Percentiles rank a stretch among this genome's conserved stretches.
Evolutionary conservation across 768 basidiomycete species (phyloP).

Genomic region (Krasilnikovozyma curviuscula): DNA sequence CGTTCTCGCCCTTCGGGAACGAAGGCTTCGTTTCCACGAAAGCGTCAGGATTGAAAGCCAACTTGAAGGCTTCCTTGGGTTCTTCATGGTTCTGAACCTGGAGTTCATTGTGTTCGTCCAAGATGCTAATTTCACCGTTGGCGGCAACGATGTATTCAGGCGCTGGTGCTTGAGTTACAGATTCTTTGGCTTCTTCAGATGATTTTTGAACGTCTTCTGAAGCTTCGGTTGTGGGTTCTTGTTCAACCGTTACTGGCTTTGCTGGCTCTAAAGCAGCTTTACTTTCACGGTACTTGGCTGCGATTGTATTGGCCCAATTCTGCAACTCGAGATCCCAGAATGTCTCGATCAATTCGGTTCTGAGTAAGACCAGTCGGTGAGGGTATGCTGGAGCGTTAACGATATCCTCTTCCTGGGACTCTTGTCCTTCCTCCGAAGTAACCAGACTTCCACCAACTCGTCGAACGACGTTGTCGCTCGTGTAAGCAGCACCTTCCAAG

Average conservation of each 20-base stretch:
- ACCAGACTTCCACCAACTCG: conserved; percentile 5
- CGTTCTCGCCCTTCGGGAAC: conserved; percentile 13
- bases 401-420: conserved; percentile 13
- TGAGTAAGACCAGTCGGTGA: conserved; percentile 29
- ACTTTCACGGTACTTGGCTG: conserved; percentile 11
- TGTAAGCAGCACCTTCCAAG: conserved; percentile 15
- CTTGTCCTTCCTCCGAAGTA: no score
- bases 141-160: conserved; percentile 15
- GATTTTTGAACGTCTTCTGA: no score
- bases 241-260: no score
- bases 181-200: conserved; percentile 12
- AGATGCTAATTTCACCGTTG: conserved; percentile 25
- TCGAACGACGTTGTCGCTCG: conserved; percentile 1
- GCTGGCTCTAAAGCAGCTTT: no score
- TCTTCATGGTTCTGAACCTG: conserved; percentile 15
- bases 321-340: conserved; percentile 30
- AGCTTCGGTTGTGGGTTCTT: conserved; percentile 5
- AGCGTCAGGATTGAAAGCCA: conserved; percentile 31
- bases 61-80: conserved; percentile 18
- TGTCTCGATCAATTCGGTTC: conserved; percentile 29
- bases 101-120: conserved; percentile 14
- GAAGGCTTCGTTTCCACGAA: conserved; percentile 26
- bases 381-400: conserved; percentile 20
- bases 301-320: conserved; percentile 21
- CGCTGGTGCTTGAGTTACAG: conserved; percentile 10